phyloP scores from a whole-genome alignment of 306 rosid genomes.

The Prunus kanzakura region DNA sequence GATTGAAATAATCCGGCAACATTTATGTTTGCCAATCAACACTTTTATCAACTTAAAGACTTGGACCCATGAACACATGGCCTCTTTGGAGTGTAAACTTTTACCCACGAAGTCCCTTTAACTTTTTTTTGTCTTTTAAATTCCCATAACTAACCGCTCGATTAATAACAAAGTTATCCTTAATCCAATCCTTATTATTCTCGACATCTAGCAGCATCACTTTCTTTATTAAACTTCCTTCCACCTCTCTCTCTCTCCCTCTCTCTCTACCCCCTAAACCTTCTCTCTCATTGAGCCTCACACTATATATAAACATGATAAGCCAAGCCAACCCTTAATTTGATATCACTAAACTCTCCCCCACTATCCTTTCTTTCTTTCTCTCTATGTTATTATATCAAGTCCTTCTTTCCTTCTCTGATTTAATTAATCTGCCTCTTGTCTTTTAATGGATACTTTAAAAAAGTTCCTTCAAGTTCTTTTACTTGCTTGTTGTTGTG shows the following conservation, averaged over 20 bases:
- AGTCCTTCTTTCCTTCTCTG: too few relatives aligned
- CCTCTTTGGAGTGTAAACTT: too few relatives aligned
- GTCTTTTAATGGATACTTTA: background rate
- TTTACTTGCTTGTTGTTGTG: constrained; percentile 22
- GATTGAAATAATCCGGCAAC: too few relatives aligned
- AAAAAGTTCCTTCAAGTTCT: constrained; percentile 8
- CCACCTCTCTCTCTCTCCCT: background rate
- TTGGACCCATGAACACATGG: too few relatives aligned
- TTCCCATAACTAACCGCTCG: background rate
- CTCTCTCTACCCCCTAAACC: background rate
- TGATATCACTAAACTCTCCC: background rate
- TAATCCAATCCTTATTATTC: background rate
- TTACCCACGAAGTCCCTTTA: too few relatives aligned
- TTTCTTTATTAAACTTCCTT: background rate
- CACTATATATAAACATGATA: background rate
- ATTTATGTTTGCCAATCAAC: too few relatives aligned
- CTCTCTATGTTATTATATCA: too few relatives aligned
- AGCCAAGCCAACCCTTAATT: background rate
- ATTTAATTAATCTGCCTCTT: background rate
- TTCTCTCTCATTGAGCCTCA: background rate
- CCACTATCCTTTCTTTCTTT: too few relatives aligned
- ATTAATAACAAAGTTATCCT: background rate
- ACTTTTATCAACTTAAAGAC: too few relatives aligned
- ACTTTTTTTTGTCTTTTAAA: too few relatives aligned
- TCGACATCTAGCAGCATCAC: background rate